Base-by-base conservation (phyloP, 768 basidiomycete genomes). In the Kwoniella mangroviensis region DNA sequence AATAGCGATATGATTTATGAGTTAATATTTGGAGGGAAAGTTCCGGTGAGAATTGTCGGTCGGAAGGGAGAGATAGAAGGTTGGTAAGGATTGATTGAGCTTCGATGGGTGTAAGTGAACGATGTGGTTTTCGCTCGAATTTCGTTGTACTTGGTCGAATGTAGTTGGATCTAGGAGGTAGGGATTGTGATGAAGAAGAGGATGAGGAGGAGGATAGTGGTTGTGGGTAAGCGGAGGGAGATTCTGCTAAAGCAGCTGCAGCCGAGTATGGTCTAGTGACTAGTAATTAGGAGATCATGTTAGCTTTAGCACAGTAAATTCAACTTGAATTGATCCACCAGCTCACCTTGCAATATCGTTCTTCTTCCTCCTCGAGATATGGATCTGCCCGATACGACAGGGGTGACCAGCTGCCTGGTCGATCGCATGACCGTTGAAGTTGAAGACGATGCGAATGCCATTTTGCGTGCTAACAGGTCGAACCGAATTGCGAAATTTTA, bases 1-100 rank as follows among this genome's bases (percentile, higher is more conserved):
- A 73, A 60, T 73, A 76, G n/a, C 75, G 72, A 61, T 77, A 83
- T 51, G 81, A 81, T 77, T 81, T 81, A 67, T 83, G 82, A 1
- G 82, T 83, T 19, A 83, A 68, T 61, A 81, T 80, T 51, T 80
- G 81, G 3, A 83, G 71, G 6, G 81, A 74, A 10, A 81, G 73
- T n/a, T 65, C 56, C 1, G 78, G 76, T 19, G 81, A 73, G 69
- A 83, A 79, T 55, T 68, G 65, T n/a, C 70, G 69, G 12, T 71
- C 55, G 15, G 75, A 59, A 9, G 80, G 78, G 1, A 83, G 65
- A 45, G 65, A 55, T 42, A 83, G 73, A 5, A 83, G 70, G 54
- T 79, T 67, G 55, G 72, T 66, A 28, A 83, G 69, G 71, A 77
- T 81, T 19, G 72, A 17, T 65, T 74, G 74, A 28, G 79, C 79